Evolutionary conservation across 176 grass and related monocot genomes (phyloP).

Genomic region (Phragmites australis): DNA sequence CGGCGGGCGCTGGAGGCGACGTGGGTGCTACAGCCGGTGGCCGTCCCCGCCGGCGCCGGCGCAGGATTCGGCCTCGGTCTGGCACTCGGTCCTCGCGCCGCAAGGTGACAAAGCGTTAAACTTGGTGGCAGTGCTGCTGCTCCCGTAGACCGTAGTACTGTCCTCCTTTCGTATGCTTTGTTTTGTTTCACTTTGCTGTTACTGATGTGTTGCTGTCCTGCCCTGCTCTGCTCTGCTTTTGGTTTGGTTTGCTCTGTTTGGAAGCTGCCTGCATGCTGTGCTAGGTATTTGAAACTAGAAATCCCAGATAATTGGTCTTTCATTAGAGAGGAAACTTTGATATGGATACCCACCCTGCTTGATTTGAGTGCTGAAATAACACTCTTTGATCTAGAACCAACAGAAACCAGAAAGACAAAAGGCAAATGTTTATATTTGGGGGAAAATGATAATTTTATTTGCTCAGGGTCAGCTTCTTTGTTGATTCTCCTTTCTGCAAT

Average conservation of each 20-base stretch:
- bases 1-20: constrained; percentile 36
- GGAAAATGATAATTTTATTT: no score
- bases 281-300: background rate
- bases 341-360: background rate
- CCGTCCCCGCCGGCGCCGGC: constrained; percentile 51
- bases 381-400: background rate
- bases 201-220: constrained; percentile 3
- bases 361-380: background rate
- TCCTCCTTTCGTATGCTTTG: background rate
- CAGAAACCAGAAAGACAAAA: background rate
- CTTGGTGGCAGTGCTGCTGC: background rate
- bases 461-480: background rate
- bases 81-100: constrained; percentile 13
- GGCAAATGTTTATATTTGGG: no score
- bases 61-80: constrained; percentile 25
- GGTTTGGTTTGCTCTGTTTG: constrained; percentile 30
- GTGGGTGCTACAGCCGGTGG: constrained; percentile 73
- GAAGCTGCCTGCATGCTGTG: background rate
- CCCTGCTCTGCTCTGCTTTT: constrained; percentile 7
- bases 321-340: background rate
- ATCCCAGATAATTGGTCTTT: background rate
- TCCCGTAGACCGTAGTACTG: background rate
- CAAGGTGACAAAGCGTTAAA: constrained; percentile 54
- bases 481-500: background rate
- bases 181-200: constrained; percentile 5